Evolutionary conservation across 1,139 yeast species (phyloP).

Genomic region (Magnusiomyces suaveolens): DNA sequence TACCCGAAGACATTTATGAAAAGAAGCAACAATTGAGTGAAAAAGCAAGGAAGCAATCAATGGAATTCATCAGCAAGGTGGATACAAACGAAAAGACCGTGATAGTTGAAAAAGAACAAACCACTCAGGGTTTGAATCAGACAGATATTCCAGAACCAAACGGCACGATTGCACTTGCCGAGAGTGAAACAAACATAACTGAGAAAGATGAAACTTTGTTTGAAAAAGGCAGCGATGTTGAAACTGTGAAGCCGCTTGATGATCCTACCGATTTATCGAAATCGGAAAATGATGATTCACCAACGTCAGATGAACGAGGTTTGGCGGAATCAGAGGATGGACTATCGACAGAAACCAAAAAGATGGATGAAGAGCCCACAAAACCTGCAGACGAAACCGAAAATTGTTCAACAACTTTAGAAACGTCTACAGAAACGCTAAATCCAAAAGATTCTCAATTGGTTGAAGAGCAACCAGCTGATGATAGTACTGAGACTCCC

Average conservation of each 20-base stretch:
- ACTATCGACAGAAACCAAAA: too few species aligned
- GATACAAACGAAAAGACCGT: not conserved
- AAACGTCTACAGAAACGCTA: too few species aligned
- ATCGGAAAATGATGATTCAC: too few species aligned
- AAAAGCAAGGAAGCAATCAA: not conserved
- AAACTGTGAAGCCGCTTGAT: too few species aligned
- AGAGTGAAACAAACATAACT: not conserved
- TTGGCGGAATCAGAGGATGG: too few species aligned
- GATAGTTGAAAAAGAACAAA: not conserved
- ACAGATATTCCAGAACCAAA: not conserved
- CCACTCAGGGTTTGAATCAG: not conserved
- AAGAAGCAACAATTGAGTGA: slow-evolving; percentile 16
- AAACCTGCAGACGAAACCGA: too few species aligned
- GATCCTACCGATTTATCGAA: too few species aligned
- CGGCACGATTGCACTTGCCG: not conserved
- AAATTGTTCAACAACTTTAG: too few species aligned
- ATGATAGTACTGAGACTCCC: not conserved
- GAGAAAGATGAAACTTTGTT: too few species aligned
- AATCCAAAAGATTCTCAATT: not conserved
- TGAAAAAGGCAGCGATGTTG: too few species aligned
- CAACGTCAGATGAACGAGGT: too few species aligned
- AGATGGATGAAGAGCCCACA: too few species aligned
- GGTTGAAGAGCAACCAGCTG: not conserved
- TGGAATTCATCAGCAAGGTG: not conserved
- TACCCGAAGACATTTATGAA: slow-evolving; percentile 35